phyloP scores from a whole-genome alignment of 2,329 filamentous ascomycete species.

The Cryphonectria nitschkei region DNA sequence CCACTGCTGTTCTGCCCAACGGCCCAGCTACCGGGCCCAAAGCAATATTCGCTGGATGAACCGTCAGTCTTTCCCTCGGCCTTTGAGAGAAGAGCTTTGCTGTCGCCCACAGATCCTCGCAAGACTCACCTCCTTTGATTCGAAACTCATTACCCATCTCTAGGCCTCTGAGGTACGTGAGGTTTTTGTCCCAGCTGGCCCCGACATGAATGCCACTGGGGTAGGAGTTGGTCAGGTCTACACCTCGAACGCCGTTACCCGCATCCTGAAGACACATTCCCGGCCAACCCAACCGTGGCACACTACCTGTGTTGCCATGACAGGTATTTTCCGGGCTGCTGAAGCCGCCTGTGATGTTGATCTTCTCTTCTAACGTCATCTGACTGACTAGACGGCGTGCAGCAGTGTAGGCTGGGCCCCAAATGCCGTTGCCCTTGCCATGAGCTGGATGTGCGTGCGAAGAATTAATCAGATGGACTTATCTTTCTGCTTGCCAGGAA shows the following conservation, averaged over 20 bases:
- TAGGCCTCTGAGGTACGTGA: constrained; percentile 54
- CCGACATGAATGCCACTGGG: constrained; percentile 53
- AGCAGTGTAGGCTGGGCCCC: constrained; percentile 62
- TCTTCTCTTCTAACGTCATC: constrained; percentile 70
- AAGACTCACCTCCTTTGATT: constrained; percentile 48
- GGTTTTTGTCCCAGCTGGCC: constrained; percentile 56
- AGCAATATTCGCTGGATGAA: constrained; percentile 53
- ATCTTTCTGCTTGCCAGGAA: background rate
- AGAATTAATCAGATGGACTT: background rate
- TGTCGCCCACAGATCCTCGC: background rate
- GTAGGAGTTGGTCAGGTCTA: constrained; percentile 53
- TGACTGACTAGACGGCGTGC: constrained; percentile 60
- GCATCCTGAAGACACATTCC: constrained; percentile 55
- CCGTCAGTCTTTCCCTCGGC: constrained; percentile 19
- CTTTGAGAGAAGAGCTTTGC: background rate
- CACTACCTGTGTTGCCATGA: constrained; percentile 50
- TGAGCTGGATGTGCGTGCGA: constrained; percentile 20
- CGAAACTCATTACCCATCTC: constrained; percentile 62
- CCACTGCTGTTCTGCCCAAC: constrained; percentile 67
- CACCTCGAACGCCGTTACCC: constrained; percentile 52
- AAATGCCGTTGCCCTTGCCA: constrained; percentile 42
- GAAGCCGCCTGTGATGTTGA: constrained; percentile 51
- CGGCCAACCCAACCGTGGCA: constrained; percentile 50
- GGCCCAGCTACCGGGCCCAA: constrained; percentile 72
- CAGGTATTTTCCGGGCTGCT: constrained; percentile 52